Evolutionary conservation across 2,329 filamentous ascomycete genomes (phyloP).

Genomic region (Fusarium xyrophilum): DNA sequence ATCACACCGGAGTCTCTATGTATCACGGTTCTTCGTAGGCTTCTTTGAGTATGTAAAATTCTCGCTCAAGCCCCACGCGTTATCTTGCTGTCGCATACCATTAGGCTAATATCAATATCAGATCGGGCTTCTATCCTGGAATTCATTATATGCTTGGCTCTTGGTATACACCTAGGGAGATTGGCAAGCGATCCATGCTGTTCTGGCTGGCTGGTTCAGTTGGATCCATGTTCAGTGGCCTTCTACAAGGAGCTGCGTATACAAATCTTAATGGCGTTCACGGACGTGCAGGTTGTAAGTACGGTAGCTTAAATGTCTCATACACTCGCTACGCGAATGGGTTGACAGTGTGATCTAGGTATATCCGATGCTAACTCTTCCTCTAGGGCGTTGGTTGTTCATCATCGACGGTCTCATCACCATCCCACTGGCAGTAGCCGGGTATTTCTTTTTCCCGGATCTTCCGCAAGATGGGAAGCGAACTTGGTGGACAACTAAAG

Average conservation of each 20-base stretch:
- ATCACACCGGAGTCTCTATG: slow-evolving; percentile 12
- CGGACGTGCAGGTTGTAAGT: slow-evolving; percentile 20
- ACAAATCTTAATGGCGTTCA: slow-evolving; percentile 20
- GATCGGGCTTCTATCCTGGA: slow-evolving; percentile 57
- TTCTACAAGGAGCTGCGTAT: slow-evolving; percentile 30
- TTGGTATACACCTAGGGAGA: slow-evolving; percentile 35
- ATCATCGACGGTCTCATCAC: slow-evolving; percentile 47
- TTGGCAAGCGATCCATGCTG: slow-evolving; percentile 29
- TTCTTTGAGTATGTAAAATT: slow-evolving; percentile 18
- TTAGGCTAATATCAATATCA: slow-evolving; percentile 48
- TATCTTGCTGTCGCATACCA: slow-evolving; percentile 14
- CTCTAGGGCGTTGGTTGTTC: slow-evolving; percentile 44
- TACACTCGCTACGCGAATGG: rapidly evolving
- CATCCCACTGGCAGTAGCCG: slow-evolving; percentile 17
- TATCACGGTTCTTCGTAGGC: slow-evolving; percentile 28
- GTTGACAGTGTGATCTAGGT: no score
- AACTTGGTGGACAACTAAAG: slow-evolving; percentile 40
- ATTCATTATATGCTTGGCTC: slow-evolving; percentile 36
- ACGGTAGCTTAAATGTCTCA: rapidly evolving
- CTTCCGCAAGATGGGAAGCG: slow-evolving; percentile 31
- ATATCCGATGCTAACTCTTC: rapidly evolving
- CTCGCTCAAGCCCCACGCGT: background rate
- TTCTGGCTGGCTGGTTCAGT: slow-evolving; percentile 31
- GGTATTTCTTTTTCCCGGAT: slow-evolving; percentile 42
- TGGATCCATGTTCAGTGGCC: slow-evolving; percentile 25